Conservation (phyloP, 2,329 filamentous ascomycete genomes). For the Diaporthe sp. region DNA sequence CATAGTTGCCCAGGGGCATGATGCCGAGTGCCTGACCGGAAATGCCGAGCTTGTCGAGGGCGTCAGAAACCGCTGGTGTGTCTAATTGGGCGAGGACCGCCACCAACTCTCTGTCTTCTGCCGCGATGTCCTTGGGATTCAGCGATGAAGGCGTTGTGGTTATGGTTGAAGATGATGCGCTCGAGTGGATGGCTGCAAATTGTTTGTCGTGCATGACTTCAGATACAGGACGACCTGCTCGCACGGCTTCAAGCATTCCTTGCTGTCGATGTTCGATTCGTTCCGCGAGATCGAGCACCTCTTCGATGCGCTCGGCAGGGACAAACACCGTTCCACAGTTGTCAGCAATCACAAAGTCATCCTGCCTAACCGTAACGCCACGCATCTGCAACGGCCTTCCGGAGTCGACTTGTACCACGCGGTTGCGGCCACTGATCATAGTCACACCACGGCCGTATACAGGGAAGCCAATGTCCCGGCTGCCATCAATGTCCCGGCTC, state of each 20-base stretch:
- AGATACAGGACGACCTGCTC: neutral
- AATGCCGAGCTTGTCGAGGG: neutral
- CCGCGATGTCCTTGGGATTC: neutral
- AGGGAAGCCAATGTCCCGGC: neutral
- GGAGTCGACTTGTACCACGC: neutral
- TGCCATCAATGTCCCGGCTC: constrained; percentile 11
- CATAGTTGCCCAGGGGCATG: neutral
- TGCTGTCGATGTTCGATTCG: neutral
- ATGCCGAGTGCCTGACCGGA: neutral
- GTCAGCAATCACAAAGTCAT: neutral
- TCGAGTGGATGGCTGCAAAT: neutral
- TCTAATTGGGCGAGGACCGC: neutral
- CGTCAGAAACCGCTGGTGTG: neutral
- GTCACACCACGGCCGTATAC: neutral
- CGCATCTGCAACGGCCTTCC: neutral
- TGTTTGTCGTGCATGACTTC: constrained; percentile 11
- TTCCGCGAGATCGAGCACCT: neutral
- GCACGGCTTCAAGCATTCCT: neutral
- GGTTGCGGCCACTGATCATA: neutral
- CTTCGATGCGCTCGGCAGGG: neutral
- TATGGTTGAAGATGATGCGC: neutral
- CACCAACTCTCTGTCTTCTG: neutral
- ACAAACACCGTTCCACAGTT: neutral
- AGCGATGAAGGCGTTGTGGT: too few species aligned
- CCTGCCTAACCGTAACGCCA: neutral